A percentile compares a stretch with the other conserved stretches of the same genome.
phyloP scores from a whole-genome alignment of 805 yeast genomes.

The Cyberlindnera misumaiensis region DNA sequence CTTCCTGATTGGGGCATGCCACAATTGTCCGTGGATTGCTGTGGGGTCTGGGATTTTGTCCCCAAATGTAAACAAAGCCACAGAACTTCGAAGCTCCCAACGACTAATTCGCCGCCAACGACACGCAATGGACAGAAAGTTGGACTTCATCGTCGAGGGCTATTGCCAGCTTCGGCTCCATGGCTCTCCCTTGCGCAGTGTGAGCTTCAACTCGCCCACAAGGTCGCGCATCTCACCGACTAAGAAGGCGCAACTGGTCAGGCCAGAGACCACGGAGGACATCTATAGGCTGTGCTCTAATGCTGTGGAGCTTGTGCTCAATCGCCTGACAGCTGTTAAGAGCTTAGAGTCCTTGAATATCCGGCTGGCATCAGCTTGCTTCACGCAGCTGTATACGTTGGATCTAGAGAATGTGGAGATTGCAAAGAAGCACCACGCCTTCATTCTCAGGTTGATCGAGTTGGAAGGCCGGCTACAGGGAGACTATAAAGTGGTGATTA shows the following conservation, averaged over 20 bases:
- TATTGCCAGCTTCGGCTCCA: slow-evolving; percentile 17
- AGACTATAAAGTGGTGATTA: slow-evolving; percentile 4
- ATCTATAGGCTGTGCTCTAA: slow-evolving; percentile 15
- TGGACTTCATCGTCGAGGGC: slow-evolving; percentile 20
- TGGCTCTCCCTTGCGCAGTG: slow-evolving; percentile 17
- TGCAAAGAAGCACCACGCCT: slow-evolving; percentile 16
- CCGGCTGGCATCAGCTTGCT: slow-evolving; percentile 18
- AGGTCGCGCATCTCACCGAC: slow-evolving; percentile 10
- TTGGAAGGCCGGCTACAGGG: slow-evolving; percentile 11
- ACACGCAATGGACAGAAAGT: slow-evolving; percentile 13
- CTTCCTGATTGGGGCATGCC: slow-evolving; percentile 9
- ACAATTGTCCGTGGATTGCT: neutral
- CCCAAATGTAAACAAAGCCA: neutral
- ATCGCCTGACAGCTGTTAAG: slow-evolving; percentile 8
- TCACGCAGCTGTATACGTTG: slow-evolving; percentile 17
- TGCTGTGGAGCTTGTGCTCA: slow-evolving; percentile 19
- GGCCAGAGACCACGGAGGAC: slow-evolving; percentile 11
- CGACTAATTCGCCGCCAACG: neutral
- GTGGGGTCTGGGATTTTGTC: neutral
- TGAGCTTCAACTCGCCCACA: slow-evolving; percentile 20
- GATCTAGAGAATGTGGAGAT: slow-evolving; percentile 6
- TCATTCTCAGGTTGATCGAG: slow-evolving; percentile 19
- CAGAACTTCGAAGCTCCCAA: too few relatives aligned
- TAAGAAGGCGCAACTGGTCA: slow-evolving; percentile 3
- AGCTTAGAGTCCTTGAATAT: slow-evolving; percentile 14